Conservation (phyloP, 306 rosid species). For the Trichosanthes cucumerina region DNA sequence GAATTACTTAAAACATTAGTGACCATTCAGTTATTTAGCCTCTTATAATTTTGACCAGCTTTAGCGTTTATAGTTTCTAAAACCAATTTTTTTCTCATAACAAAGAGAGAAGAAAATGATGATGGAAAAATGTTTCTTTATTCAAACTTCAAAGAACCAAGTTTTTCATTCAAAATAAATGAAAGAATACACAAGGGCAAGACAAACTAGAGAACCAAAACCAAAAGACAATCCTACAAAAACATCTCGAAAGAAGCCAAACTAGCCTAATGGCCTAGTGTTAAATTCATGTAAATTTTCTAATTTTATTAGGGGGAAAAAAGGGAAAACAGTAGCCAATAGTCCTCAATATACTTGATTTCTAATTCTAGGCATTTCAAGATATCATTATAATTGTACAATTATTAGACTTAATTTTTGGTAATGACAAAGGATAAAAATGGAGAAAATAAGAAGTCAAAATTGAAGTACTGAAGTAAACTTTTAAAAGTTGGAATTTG, state of each 20-base stretch:
- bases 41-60: neutral
- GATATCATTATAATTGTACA: too few relatives aligned
- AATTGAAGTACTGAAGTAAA: neutral
- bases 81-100: neutral
- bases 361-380: too few relatives aligned
- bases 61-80: neutral
- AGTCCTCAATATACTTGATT: neutral
- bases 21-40: neutral
- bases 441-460: neutral
- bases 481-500: neutral
- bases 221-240: neutral
- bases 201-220: neutral
- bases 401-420: too few relatives aligned
- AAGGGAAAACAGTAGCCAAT: neutral
- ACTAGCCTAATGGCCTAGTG: neutral
- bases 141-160: neutral
- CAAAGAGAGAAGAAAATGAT: neutral
- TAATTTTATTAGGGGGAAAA: neutral
- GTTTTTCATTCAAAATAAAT: neutral
- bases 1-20: neutral
- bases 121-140: too few relatives aligned
- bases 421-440: neutral
- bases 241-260: neutral
- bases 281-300: neutral
- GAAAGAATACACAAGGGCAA: neutral